Conservation (phyloP, 1,284 basidiomycete species). For the Malassezia slooffiae region DNA sequence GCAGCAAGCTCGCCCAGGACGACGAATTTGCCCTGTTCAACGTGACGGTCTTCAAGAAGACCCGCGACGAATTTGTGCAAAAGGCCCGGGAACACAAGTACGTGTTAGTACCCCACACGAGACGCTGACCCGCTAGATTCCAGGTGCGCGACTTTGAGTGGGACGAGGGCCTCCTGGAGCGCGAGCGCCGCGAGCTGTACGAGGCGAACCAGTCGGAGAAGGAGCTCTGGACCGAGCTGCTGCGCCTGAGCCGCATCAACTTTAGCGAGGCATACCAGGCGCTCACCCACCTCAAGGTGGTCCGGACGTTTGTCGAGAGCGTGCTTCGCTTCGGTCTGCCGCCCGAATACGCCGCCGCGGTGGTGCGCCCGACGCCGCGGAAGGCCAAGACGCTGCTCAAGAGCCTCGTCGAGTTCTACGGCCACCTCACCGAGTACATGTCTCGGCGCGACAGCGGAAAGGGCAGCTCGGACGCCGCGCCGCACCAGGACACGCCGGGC, state of each 20-base stretch:
- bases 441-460: conserved; percentile 8
- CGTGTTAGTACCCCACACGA: too few species aligned
- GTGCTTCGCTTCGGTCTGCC: conserved; percentile 91
- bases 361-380: conserved; percentile 74
- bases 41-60: conserved; percentile 80
- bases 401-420: conserved; percentile 64
- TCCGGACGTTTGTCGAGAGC: conserved; percentile 85
- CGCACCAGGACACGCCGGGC: conserved; percentile 31
- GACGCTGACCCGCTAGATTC: conserved; percentile 58
- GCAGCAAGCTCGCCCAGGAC: conserved; percentile 61
- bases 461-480: conserved; percentile 8
- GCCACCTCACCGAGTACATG: conserved; percentile 59
- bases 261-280: conserved; percentile 95
- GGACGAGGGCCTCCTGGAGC: conserved; percentile 71
- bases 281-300: conserved; percentile 81
- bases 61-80: conserved; percentile 83
- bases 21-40: conserved; percentile 79
- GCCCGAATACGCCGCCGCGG: conserved; percentile 72
- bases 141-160: conserved; percentile 87
- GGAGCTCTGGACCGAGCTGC: conserved; percentile 93
- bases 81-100: conserved; percentile 92
- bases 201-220: conserved; percentile 77
- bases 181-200: conserved; percentile 70
- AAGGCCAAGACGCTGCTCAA: conserved; percentile 62
- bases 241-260: conserved; percentile 84